These are phyloP conservation scores for Phytopythium sindhum DNA, from an alignment of 352 stramenopile species.

Conservation along the genomic window DNA sequence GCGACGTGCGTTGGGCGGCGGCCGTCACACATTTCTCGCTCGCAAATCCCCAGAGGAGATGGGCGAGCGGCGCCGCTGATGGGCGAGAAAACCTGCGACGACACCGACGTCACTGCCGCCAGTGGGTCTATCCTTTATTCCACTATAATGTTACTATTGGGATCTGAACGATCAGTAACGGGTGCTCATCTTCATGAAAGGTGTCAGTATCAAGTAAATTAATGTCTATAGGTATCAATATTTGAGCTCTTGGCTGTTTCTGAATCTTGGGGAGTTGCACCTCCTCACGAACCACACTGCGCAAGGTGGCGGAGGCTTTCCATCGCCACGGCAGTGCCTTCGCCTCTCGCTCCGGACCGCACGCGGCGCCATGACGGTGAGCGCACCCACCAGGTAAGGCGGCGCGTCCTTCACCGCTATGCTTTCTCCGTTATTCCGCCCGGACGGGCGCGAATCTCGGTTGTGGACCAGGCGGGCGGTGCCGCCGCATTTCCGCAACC, in stretches of 20 bases:
- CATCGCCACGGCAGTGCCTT: too few relatives aligned
- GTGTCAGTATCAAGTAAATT: too few relatives aligned
- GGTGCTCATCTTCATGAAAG: too few relatives aligned
- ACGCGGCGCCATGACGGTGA: background rate
- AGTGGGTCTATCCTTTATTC: background rate
- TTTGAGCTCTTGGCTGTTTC: background rate
- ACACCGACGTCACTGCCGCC: conserved; percentile 13
- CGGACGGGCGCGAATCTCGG: background rate
- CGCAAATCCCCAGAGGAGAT: background rate
- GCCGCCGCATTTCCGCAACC: background rate
- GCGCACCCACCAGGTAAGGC: background rate
- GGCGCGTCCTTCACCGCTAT: background rate
- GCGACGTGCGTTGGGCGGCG: background rate
- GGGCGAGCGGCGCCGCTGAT: background rate
- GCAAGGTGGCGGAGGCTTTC: too few relatives aligned
- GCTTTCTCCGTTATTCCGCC: background rate
- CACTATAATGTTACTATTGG: background rate
- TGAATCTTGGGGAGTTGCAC: background rate
- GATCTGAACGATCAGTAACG: background rate
- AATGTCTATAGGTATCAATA: too few relatives aligned
- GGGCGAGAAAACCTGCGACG: conserved; percentile 18
- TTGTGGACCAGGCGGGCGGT: background rate
- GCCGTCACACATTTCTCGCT: conserved; percentile 19
- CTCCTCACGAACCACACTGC: background rate
- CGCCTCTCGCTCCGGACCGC: background rate